Evolutionary conservation across 2,329 filamentous ascomycete species (phyloP), one percentile per base, ranked within the genome.

Genomic region (Diaporthe sp.): DNA sequence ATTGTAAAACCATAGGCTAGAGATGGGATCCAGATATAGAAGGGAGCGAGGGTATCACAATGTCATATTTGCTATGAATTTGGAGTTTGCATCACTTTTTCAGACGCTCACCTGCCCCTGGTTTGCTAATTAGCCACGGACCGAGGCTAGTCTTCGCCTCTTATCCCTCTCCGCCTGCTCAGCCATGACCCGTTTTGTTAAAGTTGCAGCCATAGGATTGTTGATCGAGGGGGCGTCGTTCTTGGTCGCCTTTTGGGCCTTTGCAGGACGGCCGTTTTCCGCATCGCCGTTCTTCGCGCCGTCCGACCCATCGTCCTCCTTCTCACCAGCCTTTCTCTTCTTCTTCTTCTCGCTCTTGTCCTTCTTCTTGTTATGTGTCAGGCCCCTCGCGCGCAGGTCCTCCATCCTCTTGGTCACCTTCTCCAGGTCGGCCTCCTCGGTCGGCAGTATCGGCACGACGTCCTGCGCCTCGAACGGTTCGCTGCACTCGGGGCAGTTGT

Each of bases 301-400:
- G 8, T 81, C 82, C 13, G 70, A 5, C 4, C 82, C 82, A 28
- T 84, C 82, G 2, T 85, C 84, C 1, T 83, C 84, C 71, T 84
- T 80, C 49, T 88, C 86, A 10, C 87, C 88, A 71, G 91, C 90
- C 86, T 95, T 95, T 76, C 87, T 88, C 85, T 95, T 95, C 84
- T 95, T 93, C 86, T 95, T 95, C 78, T 86, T 84, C 22, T 84
- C 84, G 31, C 85, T 85, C 82, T 90, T 91, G 77, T 91, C 92
- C 84, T 98, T 98, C 85, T 98, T 98, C 49, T 98, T 85, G 0
- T 93, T 95, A 82, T 99, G 97, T 1, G 95, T 92, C 37, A 98
- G 87, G 0, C 95, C 94, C 42, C 91, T 89, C 4, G 92, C 90
- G 61, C 89, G 90, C 19, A 99, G 86, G n/a, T 88, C 91, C 61